A percentile compares a stretch with the other conserved stretches of the same genome.
phyloP scores from a whole-genome alignment of 345 rosid genomes.

The Brassica cretica region DNA sequence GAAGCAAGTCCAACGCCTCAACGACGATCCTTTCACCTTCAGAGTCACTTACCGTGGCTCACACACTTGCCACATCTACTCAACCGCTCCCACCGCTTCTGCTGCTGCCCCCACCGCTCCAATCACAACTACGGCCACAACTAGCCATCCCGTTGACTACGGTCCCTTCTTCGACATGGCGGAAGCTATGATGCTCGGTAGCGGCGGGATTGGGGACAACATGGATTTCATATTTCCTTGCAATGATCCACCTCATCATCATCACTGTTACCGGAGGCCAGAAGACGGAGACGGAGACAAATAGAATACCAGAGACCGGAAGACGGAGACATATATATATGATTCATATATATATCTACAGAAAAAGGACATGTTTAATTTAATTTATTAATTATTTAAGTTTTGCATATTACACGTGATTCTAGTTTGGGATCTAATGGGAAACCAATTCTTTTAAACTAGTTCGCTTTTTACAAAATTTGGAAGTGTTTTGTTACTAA shows the following conservation, averaged over 20 bases:
- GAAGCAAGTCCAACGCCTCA: constrained; percentile 82
- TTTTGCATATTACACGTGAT: constrained; percentile 6
- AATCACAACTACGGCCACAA: neutral
- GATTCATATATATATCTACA: neutral
- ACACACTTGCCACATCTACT: constrained; percentile 76
- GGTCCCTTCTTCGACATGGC: constrained; percentile 23
- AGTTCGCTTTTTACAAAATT: constrained; percentile 4
- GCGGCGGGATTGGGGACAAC: constrained; percentile 8
- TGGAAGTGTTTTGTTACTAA: constrained; percentile 6
- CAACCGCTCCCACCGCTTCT: constrained; percentile 33
- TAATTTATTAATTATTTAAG: neutral
- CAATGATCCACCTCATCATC: constrained; percentile 17
- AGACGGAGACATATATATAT: neutral
- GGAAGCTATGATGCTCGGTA: constrained; percentile 31
- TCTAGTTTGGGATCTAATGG: constrained; percentile 4
- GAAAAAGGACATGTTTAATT: neutral
- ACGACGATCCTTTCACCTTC: constrained; percentile 60
- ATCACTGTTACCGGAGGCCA: constrained; percentile 4
- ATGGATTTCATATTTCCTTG: constrained; percentile 33
- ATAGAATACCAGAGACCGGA: neutral
- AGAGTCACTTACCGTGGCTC: constrained; percentile 61
- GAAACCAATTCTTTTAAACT: constrained; percentile 12
- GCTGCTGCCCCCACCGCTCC: neutral
- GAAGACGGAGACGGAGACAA: neutral
- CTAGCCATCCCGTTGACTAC: constrained; percentile 21